Percentiles rank a stretch among this genome's conserved stretches.
Conservation (phyloP, 2,329 filamentous ascomycete species). For the Penicillium sclerotigenum region DNA sequence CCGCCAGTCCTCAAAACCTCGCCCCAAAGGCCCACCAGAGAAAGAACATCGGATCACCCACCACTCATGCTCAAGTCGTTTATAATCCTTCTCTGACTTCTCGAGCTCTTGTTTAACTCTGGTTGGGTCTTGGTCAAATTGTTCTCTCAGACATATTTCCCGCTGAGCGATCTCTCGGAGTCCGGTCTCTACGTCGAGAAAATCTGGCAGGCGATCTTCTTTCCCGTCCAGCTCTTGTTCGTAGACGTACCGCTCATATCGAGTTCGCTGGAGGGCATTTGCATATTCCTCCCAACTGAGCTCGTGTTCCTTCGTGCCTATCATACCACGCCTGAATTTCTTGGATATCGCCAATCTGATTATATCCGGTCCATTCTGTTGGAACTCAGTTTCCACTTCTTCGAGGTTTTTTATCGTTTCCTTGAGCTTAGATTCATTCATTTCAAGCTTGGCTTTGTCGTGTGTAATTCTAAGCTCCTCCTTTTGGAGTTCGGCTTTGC, state of each 20-base stretch:
- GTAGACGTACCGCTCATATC: not conserved
- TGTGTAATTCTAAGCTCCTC: not conserved
- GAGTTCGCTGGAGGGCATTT: not conserved
- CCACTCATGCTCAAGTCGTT: not conserved
- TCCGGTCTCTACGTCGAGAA: not conserved
- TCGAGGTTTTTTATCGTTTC: not conserved
- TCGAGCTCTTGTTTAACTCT: not conserved
- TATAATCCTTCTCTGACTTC: not conserved
- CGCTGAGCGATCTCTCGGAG: not conserved
- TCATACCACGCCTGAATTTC: not conserved
- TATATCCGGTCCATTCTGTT: not conserved
- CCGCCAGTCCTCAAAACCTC: constrained; percentile 4
- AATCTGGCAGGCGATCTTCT: not conserved
- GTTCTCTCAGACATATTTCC: not conserved
- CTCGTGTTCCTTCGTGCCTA: not conserved
- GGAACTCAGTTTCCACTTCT: not conserved
- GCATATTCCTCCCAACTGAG: not conserved
- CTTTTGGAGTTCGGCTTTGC: not conserved
- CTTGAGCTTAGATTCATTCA: not conserved
- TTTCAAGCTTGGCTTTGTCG: not conserved
- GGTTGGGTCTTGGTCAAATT: not conserved
- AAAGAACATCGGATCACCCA: not conserved
- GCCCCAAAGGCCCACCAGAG: not conserved
- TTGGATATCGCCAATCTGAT: not conserved
- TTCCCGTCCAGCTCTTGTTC: not conserved